Percentiles rank a stretch among this genome's conserved stretches.
Conservation (phyloP, 805 yeast genomes). For the Candida nemodendra region DNA sequence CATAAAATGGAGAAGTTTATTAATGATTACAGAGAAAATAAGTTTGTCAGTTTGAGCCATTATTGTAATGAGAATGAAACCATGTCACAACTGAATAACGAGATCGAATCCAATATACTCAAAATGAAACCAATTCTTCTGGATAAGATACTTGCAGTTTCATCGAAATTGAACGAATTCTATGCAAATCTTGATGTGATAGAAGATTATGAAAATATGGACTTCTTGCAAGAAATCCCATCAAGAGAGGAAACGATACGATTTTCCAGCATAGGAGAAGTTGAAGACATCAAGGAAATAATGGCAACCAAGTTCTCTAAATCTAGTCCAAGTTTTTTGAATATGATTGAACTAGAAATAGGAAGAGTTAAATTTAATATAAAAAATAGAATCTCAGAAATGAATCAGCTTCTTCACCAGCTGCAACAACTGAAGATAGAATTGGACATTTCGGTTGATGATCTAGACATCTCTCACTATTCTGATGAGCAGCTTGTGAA, state of each 20-base stretch:
- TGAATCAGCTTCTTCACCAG: conserved; percentile 12
- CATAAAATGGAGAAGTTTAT: conserved; percentile 20
- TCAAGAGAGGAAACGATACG: conserved; percentile 21
- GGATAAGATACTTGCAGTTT: conserved; percentile 23
- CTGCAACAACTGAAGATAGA: conserved; percentile 8
- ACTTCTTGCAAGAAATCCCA: conserved; percentile 26
- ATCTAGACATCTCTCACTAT: conserved; percentile 9
- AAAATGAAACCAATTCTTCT: conserved; percentile 27
- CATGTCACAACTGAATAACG: conserved; percentile 21
- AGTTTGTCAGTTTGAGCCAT: conserved; percentile 15
- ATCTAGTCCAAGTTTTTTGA: conserved; percentile 24
- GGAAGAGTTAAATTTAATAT: conserved; percentile 25
- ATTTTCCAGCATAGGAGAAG: conserved; percentile 17
- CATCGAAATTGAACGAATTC: conserved; percentile 23
- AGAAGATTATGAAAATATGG: conserved; percentile 18
- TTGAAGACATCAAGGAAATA: conserved; percentile 26
- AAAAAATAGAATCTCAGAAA: conserved; percentile 18
- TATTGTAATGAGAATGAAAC: conserved; percentile 24
- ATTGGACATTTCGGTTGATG: conserved; percentile 13
- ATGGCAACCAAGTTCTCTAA: conserved; percentile 29
- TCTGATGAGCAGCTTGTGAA: conserved; percentile 15
- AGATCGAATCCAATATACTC: conserved; percentile 23
- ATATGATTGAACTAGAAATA: conserved; percentile 30
- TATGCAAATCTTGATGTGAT: conserved; percentile 22
- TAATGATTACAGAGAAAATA: conserved; percentile 19